These are phyloP conservation scores for Sugiyamaella xylanicola DNA, from an alignment of 1,139 yeast species.

Conservation along the genomic window DNA sequence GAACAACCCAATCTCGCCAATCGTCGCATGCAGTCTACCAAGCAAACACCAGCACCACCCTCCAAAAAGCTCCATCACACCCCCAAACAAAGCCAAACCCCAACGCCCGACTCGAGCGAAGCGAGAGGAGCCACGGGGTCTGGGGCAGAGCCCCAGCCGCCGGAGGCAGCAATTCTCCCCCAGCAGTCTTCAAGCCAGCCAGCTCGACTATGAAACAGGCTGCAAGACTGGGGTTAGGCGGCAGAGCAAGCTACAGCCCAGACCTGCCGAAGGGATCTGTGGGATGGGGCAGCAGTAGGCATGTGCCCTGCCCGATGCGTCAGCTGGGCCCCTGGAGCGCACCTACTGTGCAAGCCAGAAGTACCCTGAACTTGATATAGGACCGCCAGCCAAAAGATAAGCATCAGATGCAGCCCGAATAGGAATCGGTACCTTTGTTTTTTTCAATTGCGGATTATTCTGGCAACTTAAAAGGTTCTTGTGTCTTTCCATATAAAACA, in stretches of 20 bases:
- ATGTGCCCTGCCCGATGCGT: not conserved
- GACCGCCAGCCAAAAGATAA: slow-evolving; percentile 6
- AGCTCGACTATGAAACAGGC: not conserved
- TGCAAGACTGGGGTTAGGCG: not conserved
- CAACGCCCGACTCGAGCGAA: too few relatives aligned
- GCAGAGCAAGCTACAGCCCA: not conserved
- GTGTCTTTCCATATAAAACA: not conserved
- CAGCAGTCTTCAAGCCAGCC: not conserved
- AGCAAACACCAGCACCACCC: too few relatives aligned
- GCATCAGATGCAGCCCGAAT: slow-evolving; percentile 6
- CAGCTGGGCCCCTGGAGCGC: too few relatives aligned
- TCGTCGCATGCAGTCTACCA: too few relatives aligned
- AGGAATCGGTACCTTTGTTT: slow-evolving; percentile 4
- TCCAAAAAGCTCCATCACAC: too few relatives aligned
- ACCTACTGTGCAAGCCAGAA: not conserved
- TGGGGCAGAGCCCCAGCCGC: not conserved
- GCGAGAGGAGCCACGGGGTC: not conserved
- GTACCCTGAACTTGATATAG: slow-evolving; percentile 4
- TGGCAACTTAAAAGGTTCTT: not conserved
- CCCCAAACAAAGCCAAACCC: too few relatives aligned
- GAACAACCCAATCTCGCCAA: too few relatives aligned
- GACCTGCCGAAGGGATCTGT: too few relatives aligned
- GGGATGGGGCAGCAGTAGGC: not conserved
- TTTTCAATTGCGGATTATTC: slow-evolving; percentile 3
- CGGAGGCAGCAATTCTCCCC: not conserved